Base-by-base conservation (phyloP, 495 filamentous ascomycete genomes). In the Penicillium pancosmium region DNA sequence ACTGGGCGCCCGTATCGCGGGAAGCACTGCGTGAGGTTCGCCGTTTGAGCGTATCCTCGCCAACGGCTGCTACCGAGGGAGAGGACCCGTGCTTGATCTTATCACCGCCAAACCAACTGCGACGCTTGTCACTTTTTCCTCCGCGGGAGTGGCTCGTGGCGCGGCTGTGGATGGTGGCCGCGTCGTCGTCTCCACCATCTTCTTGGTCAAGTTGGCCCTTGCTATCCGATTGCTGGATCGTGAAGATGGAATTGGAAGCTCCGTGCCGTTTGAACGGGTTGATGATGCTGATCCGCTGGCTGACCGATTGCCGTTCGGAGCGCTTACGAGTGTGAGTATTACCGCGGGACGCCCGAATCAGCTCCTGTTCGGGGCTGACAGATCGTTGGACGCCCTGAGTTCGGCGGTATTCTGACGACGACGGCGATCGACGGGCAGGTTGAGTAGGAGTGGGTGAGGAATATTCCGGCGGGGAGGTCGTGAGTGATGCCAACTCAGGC, bases 181-280 rank as follows among this genome's bases (percentile, higher is more conserved):
- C 67, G 55, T 78, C 76, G 41, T 78, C 76, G 38, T 75, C 75
- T 27, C 51, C 51, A 33, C n/a, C 48, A 27, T 73, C 71, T 23
- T 65, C 69, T 33, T 63, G 60, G 15, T 73, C 63, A 27, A 65
- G 68, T 50, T 70, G 68, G 36, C 52, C 61, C 53, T 71, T 73
- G 52, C 53, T 53, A 27, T 66, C 64, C 5, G 62, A 56, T 36
- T 59, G 66, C 52, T 68, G 75, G 15, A 74, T 67, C 0, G 73
- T 75, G 33, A 71, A 70, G 34, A 76, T 66, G 9, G 75, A 78
- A 55, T 69, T 71, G 18, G 67, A 67, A 11, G 65, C 58, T 3
- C 67, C 72, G 54, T 80, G 76, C 2, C 78, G 76, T 58, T 76
- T 79, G 65, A 80, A 80, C 0, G 78, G 78, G 41, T 80, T 80